A percentile compares a stretch with the other conserved stretches of the same genome.
Evolutionary conservation across 352 stramenopile species (phyloP).

Genomic region (Globisporangium ultimum): DNA sequence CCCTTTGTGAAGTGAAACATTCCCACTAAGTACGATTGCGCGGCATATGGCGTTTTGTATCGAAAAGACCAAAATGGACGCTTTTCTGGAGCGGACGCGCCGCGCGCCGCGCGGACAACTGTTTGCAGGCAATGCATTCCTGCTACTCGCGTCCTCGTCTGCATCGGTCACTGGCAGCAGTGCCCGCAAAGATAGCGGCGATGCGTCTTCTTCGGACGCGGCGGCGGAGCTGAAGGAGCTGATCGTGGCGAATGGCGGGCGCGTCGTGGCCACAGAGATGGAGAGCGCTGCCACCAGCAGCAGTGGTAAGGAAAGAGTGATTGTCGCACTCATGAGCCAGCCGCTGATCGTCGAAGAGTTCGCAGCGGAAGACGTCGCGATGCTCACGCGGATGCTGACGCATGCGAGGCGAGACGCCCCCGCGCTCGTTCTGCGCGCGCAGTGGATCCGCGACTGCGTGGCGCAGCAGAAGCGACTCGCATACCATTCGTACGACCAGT

Average conservation of each 20-base stretch:
- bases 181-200: neutral
- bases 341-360: conserved; percentile 5
- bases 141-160: conserved; percentile 19
- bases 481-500: conserved; percentile 14
- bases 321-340: conserved; percentile 20
- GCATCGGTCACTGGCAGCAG: neutral
- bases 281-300: neutral
- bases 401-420: conserved; percentile 2
- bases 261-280: conserved; percentile 15
- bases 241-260: conserved; percentile 25
- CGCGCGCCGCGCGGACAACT: conserved; percentile 19
- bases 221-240: conserved; percentile 18
- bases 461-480: conserved; percentile 32
- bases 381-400: conserved; percentile 11
- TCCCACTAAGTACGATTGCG: conserved; percentile 1
- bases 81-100: conserved; percentile 41
- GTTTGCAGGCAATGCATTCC: conserved; percentile 32
- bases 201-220: neutral
- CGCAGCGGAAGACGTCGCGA: conserved; percentile 6
- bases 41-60: too few relatives aligned
- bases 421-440: conserved; percentile 23
- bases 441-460: conserved; percentile 43
- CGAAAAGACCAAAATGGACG: conserved; percentile 37
- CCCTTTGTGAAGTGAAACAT: neutral
- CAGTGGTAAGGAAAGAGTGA: conserved; percentile 1